Conservation (phyloP, 2,329 filamentous ascomycete species). For the Arachnomyces sp. region DNA sequence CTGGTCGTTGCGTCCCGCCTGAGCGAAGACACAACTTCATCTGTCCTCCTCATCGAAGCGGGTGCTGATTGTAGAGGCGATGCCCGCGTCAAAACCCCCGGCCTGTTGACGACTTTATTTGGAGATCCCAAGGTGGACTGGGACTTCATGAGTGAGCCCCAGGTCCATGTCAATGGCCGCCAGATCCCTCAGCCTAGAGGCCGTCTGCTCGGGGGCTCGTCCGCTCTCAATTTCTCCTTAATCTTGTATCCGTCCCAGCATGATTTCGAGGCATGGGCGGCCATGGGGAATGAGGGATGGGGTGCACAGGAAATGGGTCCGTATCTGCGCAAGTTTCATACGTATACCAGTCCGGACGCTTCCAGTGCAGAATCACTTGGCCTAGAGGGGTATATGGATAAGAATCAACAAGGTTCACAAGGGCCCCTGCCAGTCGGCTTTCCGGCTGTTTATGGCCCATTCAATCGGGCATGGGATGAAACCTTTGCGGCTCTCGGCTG, state of each 20-base stretch:
- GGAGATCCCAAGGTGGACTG: constrained; percentile 20
- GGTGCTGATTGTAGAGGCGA: constrained; percentile 18
- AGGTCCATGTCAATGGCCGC: constrained; percentile 32
- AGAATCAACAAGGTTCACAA: no score
- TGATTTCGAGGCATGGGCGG: constrained; percentile 41
- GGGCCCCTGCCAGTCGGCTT: constrained; percentile 7
- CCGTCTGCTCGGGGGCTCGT: constrained; percentile 4
- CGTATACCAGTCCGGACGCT: constrained; percentile 11
- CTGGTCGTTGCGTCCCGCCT: constrained; percentile 41
- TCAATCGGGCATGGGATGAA: constrained; percentile 12
- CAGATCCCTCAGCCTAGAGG: constrained; percentile 31
- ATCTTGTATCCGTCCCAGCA: constrained; percentile 12
- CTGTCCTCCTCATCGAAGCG: constrained; percentile 26
- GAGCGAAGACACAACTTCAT: constrained; percentile 26
- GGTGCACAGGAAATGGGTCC: constrained; percentile 38
- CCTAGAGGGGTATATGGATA: not conserved
- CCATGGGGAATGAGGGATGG: constrained; percentile 41
- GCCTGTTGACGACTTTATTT: constrained; percentile 12
- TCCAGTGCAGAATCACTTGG: constrained; percentile 6
- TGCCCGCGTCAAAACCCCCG: constrained; percentile 18
- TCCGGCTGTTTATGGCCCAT: constrained; percentile 2
- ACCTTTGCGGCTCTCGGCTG: constrained; percentile 7
- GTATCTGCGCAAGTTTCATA: constrained; percentile 42
- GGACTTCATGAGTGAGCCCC: constrained; percentile 19
- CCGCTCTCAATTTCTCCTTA: constrained; percentile 3